Conservation (phyloP, 2,329 filamentous ascomycete species). For the Dactylellina cionopaga region DNA sequence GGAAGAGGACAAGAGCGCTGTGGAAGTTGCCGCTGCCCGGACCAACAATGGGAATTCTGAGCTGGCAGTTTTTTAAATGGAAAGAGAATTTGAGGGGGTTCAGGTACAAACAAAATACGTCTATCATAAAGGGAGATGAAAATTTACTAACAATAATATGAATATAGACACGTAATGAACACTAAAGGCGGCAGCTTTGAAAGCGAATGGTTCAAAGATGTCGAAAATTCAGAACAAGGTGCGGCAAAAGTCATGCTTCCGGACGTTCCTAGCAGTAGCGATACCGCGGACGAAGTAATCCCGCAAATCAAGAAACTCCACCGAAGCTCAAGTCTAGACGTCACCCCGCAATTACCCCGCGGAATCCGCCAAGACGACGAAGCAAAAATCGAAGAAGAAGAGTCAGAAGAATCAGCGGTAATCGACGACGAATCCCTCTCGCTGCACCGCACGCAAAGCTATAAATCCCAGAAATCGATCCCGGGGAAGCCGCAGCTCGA, state of each 20-base stretch:
- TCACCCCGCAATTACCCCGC: conserved; percentile 33
- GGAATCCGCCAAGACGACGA: conserved; percentile 34
- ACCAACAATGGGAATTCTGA: conserved; percentile 34
- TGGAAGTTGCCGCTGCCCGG: conserved; percentile 76
- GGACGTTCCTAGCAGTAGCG: conserved; percentile 58
- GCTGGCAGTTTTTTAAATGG: conserved; percentile 81
- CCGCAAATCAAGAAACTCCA: conserved; percentile 7
- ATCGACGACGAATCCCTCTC: neutral
- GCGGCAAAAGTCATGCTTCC: conserved; percentile 23
- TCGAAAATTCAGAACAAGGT: neutral
- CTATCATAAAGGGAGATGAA: neutral
- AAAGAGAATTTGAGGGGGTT: conserved; percentile 75
- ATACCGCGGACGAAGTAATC: neutral
- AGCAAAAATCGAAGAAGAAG: conserved; percentile 23
- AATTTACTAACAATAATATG: neutral
- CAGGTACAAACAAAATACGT: conserved; percentile 65
- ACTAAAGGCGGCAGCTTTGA: conserved; percentile 35
- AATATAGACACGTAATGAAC: conserved; percentile 56
- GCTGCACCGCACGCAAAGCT: conserved; percentile 20
- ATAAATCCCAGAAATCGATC: conserved; percentile 20
- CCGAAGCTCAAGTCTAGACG: conserved; percentile 34
- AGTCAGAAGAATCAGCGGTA: neutral
- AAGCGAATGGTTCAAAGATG: conserved; percentile 24
- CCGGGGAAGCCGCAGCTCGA: conserved; percentile 56
- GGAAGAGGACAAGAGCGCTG: conserved; percentile 68